Conservation (phyloP, 1,284 basidiomycete genomes). For the Ceratobasidium theobromae region DNA sequence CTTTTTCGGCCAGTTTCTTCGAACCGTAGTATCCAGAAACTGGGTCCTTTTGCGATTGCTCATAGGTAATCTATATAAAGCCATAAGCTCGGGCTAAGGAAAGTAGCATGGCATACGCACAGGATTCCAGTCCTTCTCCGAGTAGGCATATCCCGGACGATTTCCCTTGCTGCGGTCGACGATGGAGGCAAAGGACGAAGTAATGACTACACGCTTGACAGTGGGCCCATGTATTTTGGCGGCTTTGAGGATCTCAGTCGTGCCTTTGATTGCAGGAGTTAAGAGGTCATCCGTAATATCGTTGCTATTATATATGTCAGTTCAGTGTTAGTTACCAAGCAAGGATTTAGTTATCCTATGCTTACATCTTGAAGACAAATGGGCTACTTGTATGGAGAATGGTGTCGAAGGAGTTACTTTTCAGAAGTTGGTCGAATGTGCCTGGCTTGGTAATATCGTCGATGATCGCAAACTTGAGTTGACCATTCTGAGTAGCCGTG, state of each 20-base stretch:
- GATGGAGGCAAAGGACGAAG: constrained; percentile 47
- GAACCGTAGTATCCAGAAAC: constrained; percentile 38
- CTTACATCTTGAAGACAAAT: constrained; percentile 21
- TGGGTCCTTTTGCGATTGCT: constrained; percentile 6
- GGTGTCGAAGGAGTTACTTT: constrained; percentile 32
- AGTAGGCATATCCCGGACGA: constrained; percentile 38
- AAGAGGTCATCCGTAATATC: constrained; percentile 42
- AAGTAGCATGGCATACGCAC: constrained; percentile 33
- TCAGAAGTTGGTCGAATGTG: constrained; percentile 36
- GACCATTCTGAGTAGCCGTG: not conserved
- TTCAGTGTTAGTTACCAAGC: not conserved
- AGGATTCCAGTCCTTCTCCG: constrained; percentile 43
- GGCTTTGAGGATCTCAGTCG: constrained; percentile 45
- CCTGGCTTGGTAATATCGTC: constrained; percentile 32
- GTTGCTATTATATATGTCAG: constrained; percentile 2
- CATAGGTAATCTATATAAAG: constrained; percentile 8
- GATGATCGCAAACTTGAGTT: constrained; percentile 30
- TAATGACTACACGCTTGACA: constrained; percentile 48
- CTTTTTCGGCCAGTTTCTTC: constrained; percentile 40
- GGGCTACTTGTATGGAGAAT: constrained; percentile 33
- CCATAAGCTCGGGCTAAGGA: not conserved
- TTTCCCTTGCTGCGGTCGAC: constrained; percentile 35
- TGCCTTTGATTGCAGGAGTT: constrained; percentile 50
- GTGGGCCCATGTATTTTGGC: constrained; percentile 37
- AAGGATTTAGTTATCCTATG: not conserved